Evolutionary conservation across 176 grass and related monocot genomes (phyloP).

Genomic region (Elaeis guineensis): DNA sequence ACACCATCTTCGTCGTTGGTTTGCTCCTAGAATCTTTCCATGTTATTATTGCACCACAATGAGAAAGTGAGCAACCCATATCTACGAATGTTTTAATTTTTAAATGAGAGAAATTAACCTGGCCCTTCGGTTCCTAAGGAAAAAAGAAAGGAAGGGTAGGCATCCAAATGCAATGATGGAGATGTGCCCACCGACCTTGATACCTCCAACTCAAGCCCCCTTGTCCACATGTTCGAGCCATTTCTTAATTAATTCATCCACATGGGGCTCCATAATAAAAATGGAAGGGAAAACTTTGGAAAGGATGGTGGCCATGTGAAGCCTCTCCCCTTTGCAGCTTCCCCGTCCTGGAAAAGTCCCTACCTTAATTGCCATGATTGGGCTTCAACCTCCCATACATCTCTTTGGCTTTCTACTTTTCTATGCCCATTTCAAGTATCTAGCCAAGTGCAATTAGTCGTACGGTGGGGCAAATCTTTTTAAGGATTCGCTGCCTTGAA

Average conservation of each 20-base stretch:
- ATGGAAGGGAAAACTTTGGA: neutral
- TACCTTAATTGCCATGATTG: too few relatives aligned
- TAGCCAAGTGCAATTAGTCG: too few relatives aligned
- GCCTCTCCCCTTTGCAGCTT: conserved; percentile 11
- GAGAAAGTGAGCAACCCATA: conserved; percentile 3
- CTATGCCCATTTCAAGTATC: too few relatives aligned
- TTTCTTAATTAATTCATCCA: conserved; percentile 23
- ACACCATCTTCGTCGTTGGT: neutral
- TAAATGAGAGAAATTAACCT: neutral
- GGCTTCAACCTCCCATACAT: too few relatives aligned
- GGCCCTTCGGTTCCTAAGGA: neutral
- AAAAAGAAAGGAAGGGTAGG: neutral
- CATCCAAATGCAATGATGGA: conserved; percentile 12
- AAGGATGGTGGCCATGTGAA: conserved; percentile 78
- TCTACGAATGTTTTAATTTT: neutral
- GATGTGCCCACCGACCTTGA: conserved; percentile 3
- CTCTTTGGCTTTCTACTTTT: too few relatives aligned
- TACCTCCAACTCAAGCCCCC: conserved; percentile 5
- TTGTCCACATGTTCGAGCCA: conserved; percentile 3
- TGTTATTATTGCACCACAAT: conserved; percentile 1
- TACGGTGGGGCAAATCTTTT: too few relatives aligned
- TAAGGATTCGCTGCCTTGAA: too few relatives aligned
- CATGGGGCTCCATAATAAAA: conserved; percentile 36
- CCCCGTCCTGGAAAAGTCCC: conserved; percentile 2
- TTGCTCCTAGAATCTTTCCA: conserved; percentile 1